Evolutionary conservation across 805 yeast species (phyloP), one percentile per base, ranked within the genome.

Genomic region (Lachancea lanzarotensis): DNA sequence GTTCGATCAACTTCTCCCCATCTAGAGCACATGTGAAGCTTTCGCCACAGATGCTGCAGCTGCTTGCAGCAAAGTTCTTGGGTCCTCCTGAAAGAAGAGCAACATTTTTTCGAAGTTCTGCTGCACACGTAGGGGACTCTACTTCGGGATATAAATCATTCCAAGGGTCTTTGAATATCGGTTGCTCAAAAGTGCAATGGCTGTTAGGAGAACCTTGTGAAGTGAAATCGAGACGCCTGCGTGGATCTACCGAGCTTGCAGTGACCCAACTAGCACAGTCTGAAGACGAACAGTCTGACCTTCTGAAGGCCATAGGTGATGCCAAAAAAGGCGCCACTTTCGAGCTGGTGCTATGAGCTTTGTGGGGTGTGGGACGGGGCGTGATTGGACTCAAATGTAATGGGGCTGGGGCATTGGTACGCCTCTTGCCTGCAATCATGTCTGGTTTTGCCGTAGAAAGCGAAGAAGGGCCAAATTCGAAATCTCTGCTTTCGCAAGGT

Each of bases 11-110:
- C 29, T 62, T 67, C 57, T 76, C 80, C 11, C 74, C 76, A 8
- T 55, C 53, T 31, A 74, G 63, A 12, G 65, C 59, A 37, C 60
- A 61, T 2, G 63, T 56, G 32, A 75, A 52, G 3, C 67, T 59
- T 46, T 75, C 79, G 12, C 66, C 65, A 54, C 81, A 76, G 33
- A 74, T 62, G 12, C 69, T 64, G 51, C 80, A 75, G 2, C 27
- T 41, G 29, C 57, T 62, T 18, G 62, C 57, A 3, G 55, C 35
- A 38, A 49, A 61, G 25, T 56, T 57, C 44, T 59, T 61, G 12
- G 56, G 52, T 20, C 56, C 57, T 20, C 56, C 57, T 4, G 49
- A 49, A 3, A 45, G 45, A 19, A 36, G 53, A 35, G 37, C 16
- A 3, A 50, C 43, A 33, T 48, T 56, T 33, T 48, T 47, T 20